phyloP scores from a whole-genome alignment of 2,329 filamentous ascomycete genomes.

The Tolypocladium amazonense region DNA sequence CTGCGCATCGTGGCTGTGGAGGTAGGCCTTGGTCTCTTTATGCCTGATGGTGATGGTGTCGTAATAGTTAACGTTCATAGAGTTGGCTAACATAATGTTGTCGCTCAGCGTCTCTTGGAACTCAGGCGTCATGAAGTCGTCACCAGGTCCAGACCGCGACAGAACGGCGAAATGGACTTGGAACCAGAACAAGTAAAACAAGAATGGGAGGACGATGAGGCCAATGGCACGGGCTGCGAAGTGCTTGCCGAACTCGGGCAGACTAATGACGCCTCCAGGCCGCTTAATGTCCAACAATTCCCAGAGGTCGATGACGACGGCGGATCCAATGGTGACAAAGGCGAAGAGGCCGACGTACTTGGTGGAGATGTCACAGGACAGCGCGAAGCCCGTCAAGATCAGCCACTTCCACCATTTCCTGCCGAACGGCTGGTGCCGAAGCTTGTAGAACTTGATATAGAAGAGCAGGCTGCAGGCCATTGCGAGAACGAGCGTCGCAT shows the following conservation, averaged over 20 bases:
- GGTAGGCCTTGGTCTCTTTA: constrained; percentile 94
- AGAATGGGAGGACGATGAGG: constrained; percentile 81
- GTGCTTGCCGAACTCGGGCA: constrained; percentile 78
- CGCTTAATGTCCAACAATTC: constrained; percentile 85
- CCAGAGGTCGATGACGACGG: constrained; percentile 92
- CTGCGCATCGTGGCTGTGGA: constrained; percentile 81
- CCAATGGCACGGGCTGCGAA: constrained; percentile 79
- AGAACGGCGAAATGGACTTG: constrained; percentile 96
- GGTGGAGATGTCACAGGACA: constrained; percentile 96
- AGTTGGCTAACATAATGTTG: constrained; percentile 83
- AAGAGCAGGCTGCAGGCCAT: constrained; percentile 91
- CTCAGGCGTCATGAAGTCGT: constrained; percentile 97
- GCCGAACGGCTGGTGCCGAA: constrained; percentile 77
- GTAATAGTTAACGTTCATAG: constrained; percentile 80
- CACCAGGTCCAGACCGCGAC: constrained; percentile 78
- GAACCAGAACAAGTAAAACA: constrained; percentile 99
- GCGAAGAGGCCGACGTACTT: constrained; percentile 97
- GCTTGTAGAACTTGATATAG: constrained; percentile 97
- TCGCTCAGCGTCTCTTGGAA: constrained; percentile 97
- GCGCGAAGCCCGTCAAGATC: constrained; percentile 81
- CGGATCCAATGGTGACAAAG: constrained; percentile 92
- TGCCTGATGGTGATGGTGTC: constrained; percentile 81
- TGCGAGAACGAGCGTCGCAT: constrained; percentile 86
- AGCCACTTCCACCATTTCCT: constrained; percentile 99
- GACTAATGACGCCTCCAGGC: constrained; percentile 65